Percentiles rank a stretch among this genome's conserved stretches.
Evolutionary conservation across 768 basidiomycete genomes (phyloP).

Genomic region (Trametes cubensis): DNA sequence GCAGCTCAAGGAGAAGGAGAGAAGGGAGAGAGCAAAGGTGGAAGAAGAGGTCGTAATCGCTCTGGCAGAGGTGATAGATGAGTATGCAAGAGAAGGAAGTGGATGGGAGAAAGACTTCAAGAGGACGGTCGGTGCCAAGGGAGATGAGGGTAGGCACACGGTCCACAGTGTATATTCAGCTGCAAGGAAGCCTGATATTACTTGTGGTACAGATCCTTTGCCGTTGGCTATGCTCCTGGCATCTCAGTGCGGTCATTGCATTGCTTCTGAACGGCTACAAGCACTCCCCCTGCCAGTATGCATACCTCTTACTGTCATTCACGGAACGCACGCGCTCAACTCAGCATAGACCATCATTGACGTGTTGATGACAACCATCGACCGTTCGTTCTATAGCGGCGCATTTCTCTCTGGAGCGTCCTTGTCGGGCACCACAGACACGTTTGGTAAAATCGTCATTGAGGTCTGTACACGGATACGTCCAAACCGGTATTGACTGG

Average conservation of each 20-base stretch:
- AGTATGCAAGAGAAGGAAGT: conserved; percentile 39
- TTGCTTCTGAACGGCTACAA: conserved; percentile 56
- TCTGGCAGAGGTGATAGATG: conserved; percentile 74
- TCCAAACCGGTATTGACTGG: conserved; percentile 1
- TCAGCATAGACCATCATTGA: conserved; percentile 39
- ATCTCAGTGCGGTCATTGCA: conserved; percentile 60
- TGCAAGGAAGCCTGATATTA: too few relatives aligned
- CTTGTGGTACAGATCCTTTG: conserved; percentile 26
- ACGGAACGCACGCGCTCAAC: background rate
- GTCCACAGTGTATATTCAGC: too few relatives aligned
- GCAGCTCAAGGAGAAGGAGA: conserved; percentile 32
- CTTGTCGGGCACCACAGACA: conserved; percentile 29
- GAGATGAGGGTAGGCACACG: conserved; percentile 36
- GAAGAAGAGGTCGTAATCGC: conserved; percentile 72
- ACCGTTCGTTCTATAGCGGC: conserved; percentile 58
- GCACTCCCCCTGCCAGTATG: conserved; percentile 59
- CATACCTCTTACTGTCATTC: background rate
- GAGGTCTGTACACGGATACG: conserved; percentile 15
- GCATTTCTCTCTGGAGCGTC: conserved; percentile 46
- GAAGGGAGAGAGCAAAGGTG: conserved; percentile 42
- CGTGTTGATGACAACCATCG: conserved; percentile 46
- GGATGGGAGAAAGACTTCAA: conserved; percentile 74
- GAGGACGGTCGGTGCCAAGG: conserved; percentile 44
- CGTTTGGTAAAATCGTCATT: conserved; percentile 22
- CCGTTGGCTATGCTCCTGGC: conserved; percentile 47